Base-by-base conservation (phyloP, 306 rosid species). In the Herpetospermum pedunculosum region DNA sequence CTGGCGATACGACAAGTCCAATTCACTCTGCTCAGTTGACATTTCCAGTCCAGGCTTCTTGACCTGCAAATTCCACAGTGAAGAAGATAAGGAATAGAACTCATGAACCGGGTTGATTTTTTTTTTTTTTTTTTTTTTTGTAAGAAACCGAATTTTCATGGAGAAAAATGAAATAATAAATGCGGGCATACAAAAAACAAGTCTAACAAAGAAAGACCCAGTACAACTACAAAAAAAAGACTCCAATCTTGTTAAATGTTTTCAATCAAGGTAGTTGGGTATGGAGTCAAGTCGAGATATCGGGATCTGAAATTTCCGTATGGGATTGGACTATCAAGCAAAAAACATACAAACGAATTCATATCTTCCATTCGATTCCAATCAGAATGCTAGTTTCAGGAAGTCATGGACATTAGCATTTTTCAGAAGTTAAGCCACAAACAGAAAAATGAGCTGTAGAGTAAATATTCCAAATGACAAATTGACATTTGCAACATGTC, bases 11-110 rank as follows among this genome's bases (percentile, higher is more conserved):
- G 99, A 94, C 89, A 94, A 80, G 77, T 94, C 99, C 49, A 94
- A 83, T 77, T 94, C 99, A 83, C 99, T 94, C 80, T 94, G 97
- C 77, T 73, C 87, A 0, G 97, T 85, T 15, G 82, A 75, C 96
- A 94, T 94, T 87, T 94, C 99, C 26, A 94, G 89, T 72, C 99
- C 99, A 71, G 97, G 99, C 78, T 88, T 84, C 89, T 91, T 94
- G 81, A 94, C 99, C 99, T 94, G 79, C 85, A 78, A 6, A 26
- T 21, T 70, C 79, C 65, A 76, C 19, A 74, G 38, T 74, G 46
- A 82, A 77, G 55, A 35, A 50, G 47, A 49, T 64, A 23, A 77
- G 54, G 19, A 68, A n/a, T 15, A 52, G 30, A 28, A 40, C 53
- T 40, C 30, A 25, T 19, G 38, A 68, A 68, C 53, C 4, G 4